Conservation (phyloP, 805 yeast genomes). For the Yueomyces sp. region DNA sequence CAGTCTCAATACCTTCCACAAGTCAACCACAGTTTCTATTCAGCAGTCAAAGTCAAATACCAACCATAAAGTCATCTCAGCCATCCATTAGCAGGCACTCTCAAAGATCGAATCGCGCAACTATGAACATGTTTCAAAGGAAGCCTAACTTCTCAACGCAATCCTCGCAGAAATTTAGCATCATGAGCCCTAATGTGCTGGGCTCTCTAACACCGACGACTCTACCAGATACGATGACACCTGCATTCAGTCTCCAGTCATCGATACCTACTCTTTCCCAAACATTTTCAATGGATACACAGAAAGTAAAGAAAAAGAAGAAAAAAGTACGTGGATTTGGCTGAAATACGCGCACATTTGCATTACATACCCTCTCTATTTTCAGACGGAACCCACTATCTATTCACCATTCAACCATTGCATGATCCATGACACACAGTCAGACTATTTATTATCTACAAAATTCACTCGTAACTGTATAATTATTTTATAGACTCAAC, state of each 20-base stretch:
- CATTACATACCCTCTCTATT: too few species aligned
- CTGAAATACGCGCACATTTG: constrained; percentile 6
- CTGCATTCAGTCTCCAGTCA: constrained; percentile 22
- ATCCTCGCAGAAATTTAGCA: neutral
- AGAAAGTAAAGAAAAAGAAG: constrained; percentile 23
- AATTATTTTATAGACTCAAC: too few species aligned
- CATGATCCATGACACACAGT: too few species aligned
- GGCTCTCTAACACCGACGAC: constrained; percentile 4
- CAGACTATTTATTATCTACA: too few species aligned
- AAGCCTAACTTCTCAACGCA: too few species aligned
- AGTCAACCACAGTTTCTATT: constrained; percentile 10
- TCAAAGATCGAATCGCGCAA: neutral
- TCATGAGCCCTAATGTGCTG: neutral
- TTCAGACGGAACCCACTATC: too few species aligned
- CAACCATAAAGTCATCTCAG: constrained; percentile 20
- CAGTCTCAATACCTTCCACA: neutral
- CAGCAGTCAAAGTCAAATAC: constrained; percentile 17
- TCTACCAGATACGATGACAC: constrained; percentile 20
- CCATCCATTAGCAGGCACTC: neutral
- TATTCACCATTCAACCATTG: too few species aligned
- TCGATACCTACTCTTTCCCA: constrained; percentile 8
- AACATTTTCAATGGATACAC: constrained; percentile 7
- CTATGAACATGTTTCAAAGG: too few species aligned
- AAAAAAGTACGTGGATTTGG: constrained; percentile 39
- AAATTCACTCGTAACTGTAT: too few species aligned